Base-by-base conservation (phyloP, 257 asterid species). In the Solanum lycopersicoides region DNA sequence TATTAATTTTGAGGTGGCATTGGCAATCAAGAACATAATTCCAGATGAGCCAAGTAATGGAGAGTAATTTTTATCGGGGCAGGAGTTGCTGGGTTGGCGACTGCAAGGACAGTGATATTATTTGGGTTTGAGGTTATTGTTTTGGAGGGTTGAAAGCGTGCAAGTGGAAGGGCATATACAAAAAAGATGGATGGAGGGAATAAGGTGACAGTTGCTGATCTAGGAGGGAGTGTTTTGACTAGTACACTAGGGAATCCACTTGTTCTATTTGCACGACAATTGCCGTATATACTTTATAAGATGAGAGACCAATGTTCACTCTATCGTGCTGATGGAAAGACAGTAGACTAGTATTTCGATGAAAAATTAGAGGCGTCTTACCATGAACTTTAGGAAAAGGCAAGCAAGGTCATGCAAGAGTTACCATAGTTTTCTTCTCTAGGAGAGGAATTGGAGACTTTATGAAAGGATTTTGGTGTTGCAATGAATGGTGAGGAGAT, bases 271-370 rank as follows among this genome's bases (percentile, higher is more conserved):
- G 99, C 96, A 0, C 89, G 97, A 20, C 1, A 59, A 8, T 20
- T 7, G 1, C 3, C 0, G 1, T 56, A 56, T 20, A 7, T 25
- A 7, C 98, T 97, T 86, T 97, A 95, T 86, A 97, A 97, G 92
- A 95, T 97, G 88, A 94, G 95, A 90, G 97, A 95, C 82, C 93
- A 93, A 91, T 97, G 98, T 88, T 98, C 98, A 13, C 94, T 97
- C 80, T 97, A 95, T 59, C 2, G 2, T 59, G 12, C 0, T 3
- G 5, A 20, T 20, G 66, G 66, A 59, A 59, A 59, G 66, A 94
- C 95, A 1, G 95, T 97, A 79, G 94, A 97, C 80, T 88, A 93
- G 30, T 89, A 86, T 85, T 86, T 94, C 87, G 98, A 95, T 73
- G 75, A 86, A 89, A 94, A 88, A 90, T 5, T 50, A 0, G 59